Evolutionary conservation across 2,329 filamentous ascomycete genomes (phyloP), one percentile per base, ranked within the genome.

Genomic region (Hirsutella thompsonii): DNA sequence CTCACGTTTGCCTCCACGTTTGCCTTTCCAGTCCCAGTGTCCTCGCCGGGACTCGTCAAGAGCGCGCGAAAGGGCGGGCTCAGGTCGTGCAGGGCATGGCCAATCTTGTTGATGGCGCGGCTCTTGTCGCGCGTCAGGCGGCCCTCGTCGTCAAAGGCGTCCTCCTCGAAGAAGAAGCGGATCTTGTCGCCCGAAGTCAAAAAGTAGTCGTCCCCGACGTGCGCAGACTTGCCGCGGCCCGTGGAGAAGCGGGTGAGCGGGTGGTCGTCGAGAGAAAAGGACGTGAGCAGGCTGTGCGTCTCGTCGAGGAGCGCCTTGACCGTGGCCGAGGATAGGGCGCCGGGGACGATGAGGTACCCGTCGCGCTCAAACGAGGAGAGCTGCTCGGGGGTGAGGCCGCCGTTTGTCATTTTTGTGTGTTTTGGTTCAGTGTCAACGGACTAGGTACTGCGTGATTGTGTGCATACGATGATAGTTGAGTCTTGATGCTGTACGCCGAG

Each of bases 151-250:
- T 81, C 69, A 59, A 95, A 90, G 47, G 90, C 90, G 62, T 92
- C 89, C 62, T 93, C 87, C 63, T 96, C 90, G 62, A 96, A 93
- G 73, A 96, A 96, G 73, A 93, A 96, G 44, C 88, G 83, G 46
- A 96, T 69, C 64, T 95, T 90, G 69, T 96, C 85, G 46, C 87
- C 88, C 3, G 83, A 92, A 1, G 70, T 73, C 3, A 96, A 76
- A 66, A 98, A 96, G 71, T 98, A 98, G 56, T 83, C 79, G 66
- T 96, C 92, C 46, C 90, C 89, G 10, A 95, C 84, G 63, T 96
- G 90, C 45, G 80, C 74, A 36, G 56, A 72, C 64, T 52, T 79
- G 69, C n/a, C n/a, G n/a, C 64, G 80, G 50, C 89, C 89, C 0
- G 90, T 95, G 23, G 83, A 84, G 73, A 98, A 98, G 56, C 81